Evolutionary conservation across 768 basidiomycete genomes (phyloP).

Genomic region (Auricularia sp.): DNA sequence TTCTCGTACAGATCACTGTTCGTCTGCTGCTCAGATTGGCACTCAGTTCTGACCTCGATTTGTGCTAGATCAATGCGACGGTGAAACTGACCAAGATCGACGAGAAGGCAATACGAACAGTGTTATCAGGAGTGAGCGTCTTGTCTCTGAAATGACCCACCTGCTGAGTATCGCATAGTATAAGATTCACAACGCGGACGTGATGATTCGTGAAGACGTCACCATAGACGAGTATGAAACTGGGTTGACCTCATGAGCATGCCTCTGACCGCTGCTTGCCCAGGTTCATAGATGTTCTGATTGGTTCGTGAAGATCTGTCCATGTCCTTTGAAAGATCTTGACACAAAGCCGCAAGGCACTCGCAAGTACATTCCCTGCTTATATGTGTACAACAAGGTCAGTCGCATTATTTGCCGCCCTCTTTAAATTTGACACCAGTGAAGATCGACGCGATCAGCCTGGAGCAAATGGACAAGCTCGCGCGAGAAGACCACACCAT

Average conservation of each 20-base stretch:
- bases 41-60: constrained; percentile 1
- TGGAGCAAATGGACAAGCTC: constrained; percentile 74
- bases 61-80: constrained; percentile 67
- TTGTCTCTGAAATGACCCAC: background rate
- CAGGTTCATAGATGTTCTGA: constrained; percentile 96
- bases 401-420: background rate
- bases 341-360: constrained; percentile 41
- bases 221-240: constrained; percentile 13
- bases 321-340: background rate
- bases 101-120: constrained; percentile 88
- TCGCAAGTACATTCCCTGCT: constrained; percentile 88
- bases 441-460: constrained; percentile 68
- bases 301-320: constrained; percentile 42
- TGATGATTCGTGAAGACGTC: constrained; percentile 98
- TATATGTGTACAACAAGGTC: constrained; percentile 91
- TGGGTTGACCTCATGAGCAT: constrained; percentile 5
- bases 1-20: constrained; percentile 54
- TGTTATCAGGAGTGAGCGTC: constrained; percentile 75
- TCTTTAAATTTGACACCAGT: too few species aligned
- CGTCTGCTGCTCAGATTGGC: constrained; percentile 9
- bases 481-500: constrained; percentile 74
- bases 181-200: constrained; percentile 88
- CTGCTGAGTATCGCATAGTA: constrained; percentile 16
- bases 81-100: constrained; percentile 92
- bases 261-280: constrained; percentile 73